phyloP scores from a whole-genome alignment of 1,139 yeast species.

The Kurtzmaniella quercitrusa region DNA sequence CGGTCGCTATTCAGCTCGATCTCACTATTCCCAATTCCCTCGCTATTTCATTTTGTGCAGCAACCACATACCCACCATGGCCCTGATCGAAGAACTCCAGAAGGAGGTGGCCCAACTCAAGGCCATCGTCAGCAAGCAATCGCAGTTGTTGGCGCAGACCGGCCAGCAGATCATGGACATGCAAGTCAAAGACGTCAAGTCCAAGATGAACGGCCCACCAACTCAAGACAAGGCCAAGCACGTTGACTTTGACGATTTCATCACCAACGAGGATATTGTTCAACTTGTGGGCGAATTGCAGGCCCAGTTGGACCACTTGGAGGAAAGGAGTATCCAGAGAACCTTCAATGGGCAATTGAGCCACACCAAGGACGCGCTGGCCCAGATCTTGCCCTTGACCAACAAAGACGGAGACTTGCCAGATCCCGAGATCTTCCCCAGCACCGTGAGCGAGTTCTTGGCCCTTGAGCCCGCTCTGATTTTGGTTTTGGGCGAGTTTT shows the following conservation, averaged over 20 bases:
- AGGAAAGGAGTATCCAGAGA: conserved; percentile 62
- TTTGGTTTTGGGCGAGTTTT: conserved; percentile 59
- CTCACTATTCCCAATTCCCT: neutral
- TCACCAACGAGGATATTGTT: conserved; percentile 77
- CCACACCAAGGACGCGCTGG: conserved; percentile 9
- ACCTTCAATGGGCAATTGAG: conserved; percentile 39
- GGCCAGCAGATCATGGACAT: conserved; percentile 72
- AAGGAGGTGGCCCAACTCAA: conserved; percentile 45
- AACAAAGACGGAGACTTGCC: conserved; percentile 76
- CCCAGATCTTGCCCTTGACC: conserved; percentile 29
- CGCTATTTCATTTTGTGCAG: neutral
- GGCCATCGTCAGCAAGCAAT: conserved; percentile 45
- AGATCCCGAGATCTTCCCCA: conserved; percentile 51
- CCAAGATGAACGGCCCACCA: conserved; percentile 31
- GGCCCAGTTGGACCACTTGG: conserved; percentile 72
- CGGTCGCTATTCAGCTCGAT: no score
- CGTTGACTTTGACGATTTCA: conserved; percentile 56
- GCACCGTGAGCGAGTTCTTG: conserved; percentile 50
- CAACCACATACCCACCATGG: neutral
- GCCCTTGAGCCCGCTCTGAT: conserved; percentile 40
- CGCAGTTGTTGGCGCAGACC: conserved; percentile 47
- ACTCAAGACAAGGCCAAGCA: neutral
- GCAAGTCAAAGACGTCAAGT: conserved; percentile 52
- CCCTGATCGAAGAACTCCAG: conserved; percentile 27
- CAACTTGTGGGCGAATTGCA: conserved; percentile 86